Evolutionary conservation across 495 filamentous ascomycete genomes (phyloP).

Genomic region (Penicillium cinerascens): DNA sequence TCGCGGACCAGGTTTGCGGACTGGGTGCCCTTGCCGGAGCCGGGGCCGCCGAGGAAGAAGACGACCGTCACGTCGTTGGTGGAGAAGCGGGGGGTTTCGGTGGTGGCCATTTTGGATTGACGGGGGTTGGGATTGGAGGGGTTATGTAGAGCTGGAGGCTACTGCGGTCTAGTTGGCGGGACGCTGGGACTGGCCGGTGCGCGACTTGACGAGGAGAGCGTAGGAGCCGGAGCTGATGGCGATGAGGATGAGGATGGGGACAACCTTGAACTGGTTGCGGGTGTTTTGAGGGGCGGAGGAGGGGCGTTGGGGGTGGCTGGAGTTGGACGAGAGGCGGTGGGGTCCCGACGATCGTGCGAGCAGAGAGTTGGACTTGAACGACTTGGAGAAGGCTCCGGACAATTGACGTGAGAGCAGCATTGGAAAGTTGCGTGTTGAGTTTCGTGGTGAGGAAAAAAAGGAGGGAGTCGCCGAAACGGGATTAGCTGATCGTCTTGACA

Average conservation of each 20-base stretch:
- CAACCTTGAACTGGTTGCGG: slow-evolving; percentile 55
- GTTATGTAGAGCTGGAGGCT: slow-evolving; percentile 5
- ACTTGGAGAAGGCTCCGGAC: slow-evolving; percentile 17
- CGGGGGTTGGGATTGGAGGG: background rate
- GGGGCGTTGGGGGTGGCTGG: slow-evolving; percentile 12
- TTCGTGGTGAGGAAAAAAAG: slow-evolving; percentile 7
- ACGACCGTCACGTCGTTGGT: slow-evolving; percentile 79
- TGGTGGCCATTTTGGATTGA: slow-evolving; percentile 25
- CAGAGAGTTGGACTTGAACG: background rate
- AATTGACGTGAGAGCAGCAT: slow-evolving; percentile 6
- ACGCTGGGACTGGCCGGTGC: slow-evolving; percentile 36
- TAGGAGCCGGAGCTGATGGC: slow-evolving; percentile 57
- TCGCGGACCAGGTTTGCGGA: slow-evolving; percentile 84
- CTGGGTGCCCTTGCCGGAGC: slow-evolving; percentile 63
- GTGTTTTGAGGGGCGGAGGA: slow-evolving; percentile 28
- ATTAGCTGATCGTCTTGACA: slow-evolving; percentile 11
- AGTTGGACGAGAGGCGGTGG: slow-evolving; percentile 22
- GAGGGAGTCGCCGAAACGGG: slow-evolving; percentile 18
- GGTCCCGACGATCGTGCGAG: slow-evolving; percentile 14
- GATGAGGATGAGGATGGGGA: slow-evolving; percentile 62
- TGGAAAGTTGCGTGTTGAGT: background rate
- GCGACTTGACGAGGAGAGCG: slow-evolving; percentile 57
- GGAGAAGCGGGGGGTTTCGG: slow-evolving; percentile 66
- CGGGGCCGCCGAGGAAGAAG: slow-evolving; percentile 56
- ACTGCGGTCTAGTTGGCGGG: slow-evolving; percentile 12